These are phyloP conservation scores for Aspergillus aculeatus DNA, from an alignment of 2,329 filamentous ascomycete genomes.

Conservation along the genomic window DNA sequence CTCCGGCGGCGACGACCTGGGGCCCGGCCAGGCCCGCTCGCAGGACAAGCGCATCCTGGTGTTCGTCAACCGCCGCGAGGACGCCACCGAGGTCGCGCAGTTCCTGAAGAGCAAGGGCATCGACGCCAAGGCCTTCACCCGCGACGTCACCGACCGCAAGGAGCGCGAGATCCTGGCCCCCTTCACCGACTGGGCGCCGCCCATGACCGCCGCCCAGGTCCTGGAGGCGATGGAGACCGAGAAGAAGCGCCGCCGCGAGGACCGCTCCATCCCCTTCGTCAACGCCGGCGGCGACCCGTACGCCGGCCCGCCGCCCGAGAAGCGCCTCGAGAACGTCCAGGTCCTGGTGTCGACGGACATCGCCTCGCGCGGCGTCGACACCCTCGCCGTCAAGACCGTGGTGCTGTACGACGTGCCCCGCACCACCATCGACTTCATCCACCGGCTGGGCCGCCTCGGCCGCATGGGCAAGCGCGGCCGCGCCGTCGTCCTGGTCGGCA, in stretches of 20 bases:
- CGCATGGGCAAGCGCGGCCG: conserved; percentile 88
- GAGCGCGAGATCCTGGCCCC: conserved; percentile 72
- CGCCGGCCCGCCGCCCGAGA: conserved; percentile 22
- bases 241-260: conserved; percentile 18
- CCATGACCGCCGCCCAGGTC: conserved; percentile 39
- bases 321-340: conserved; percentile 63
- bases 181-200: conserved; percentile 59
- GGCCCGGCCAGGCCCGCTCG: conserved; percentile 41
- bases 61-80: conserved; percentile 95
- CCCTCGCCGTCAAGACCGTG: conserved; percentile 83
- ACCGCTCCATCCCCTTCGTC: conserved; percentile 43
- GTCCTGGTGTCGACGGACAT: conserved; percentile 94
- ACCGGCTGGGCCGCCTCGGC: conserved; percentile 85
- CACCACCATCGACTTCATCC: conserved; percentile 96
- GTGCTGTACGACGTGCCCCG: conserved; percentile 97
- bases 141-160: conserved; percentile 76
- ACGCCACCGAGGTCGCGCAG: conserved; percentile 73
- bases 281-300: conserved; percentile 26
- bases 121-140: conserved; percentile 78
- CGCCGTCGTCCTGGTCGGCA: conserved; percentile 86
- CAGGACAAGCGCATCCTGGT: conserved; percentile 85
- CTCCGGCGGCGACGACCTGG: conserved; percentile 28
- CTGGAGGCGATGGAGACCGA: conserved; percentile 29
- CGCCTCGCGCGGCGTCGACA: conserved; percentile 90
- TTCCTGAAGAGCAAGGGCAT: conserved; percentile 84